Conservation (phyloP, 331 rosid species). For the Saraca asoca region DNA sequence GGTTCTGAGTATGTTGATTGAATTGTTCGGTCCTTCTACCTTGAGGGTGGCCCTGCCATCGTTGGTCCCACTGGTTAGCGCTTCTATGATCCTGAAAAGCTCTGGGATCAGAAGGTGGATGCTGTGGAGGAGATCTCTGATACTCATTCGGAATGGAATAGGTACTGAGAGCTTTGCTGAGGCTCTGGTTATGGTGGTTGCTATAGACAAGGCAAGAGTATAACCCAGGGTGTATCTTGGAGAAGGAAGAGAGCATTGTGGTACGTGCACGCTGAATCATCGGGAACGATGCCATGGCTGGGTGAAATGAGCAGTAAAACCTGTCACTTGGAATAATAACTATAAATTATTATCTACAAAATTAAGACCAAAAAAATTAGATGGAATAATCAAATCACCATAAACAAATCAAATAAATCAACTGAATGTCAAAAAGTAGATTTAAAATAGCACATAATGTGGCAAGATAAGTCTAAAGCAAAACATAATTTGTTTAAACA, state of each 20-base stretch:
- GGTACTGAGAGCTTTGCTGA: conserved; percentile 43
- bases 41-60: conserved; percentile 16
- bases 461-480: no score
- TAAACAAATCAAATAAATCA: no score
- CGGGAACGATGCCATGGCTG: conserved; percentile 50
- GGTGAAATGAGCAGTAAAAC: conserved; percentile 7
- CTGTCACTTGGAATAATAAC: no score
- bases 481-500: no score
- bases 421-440: no score
- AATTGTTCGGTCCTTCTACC: conserved; percentile 29
- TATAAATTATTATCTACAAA: no score
- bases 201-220: conserved; percentile 23
- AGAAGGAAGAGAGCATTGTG: conserved; percentile 30
- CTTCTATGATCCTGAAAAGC: conserved; percentile 17
- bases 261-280: conserved; percentile 41
- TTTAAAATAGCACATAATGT: no score
- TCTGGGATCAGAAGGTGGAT: conserved; percentile 36
- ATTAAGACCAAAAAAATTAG: no score
- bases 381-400: no score
- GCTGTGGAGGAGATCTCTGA: conserved; percentile 32
- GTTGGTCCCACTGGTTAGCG: no score
- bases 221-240: conserved; percentile 42
- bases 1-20: conserved; percentile 32
- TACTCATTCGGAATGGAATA: conserved; percentile 38
- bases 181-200: not conserved